Evolutionary conservation across 2,329 filamentous ascomycete species (phyloP).

Genomic region (Phaeosphaeriaceae sp.): DNA sequence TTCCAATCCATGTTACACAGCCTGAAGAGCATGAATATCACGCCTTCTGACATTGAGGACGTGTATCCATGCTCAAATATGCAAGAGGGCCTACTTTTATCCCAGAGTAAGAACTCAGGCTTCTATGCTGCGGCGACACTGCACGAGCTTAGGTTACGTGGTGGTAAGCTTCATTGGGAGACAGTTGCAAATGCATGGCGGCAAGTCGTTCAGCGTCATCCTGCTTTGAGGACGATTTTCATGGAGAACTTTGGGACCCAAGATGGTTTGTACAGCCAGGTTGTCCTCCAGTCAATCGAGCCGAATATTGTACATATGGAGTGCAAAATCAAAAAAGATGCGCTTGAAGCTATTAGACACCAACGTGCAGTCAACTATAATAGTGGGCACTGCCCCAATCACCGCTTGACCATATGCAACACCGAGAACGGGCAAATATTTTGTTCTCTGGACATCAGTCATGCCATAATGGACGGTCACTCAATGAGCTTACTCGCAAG

Average conservation of each 20-base stretch:
- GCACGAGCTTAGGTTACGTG: conserved; percentile 30
- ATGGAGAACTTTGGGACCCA: conserved; percentile 37
- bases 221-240: conserved; percentile 41
- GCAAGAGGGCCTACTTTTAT: conserved; percentile 42
- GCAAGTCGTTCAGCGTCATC: conserved; percentile 36
- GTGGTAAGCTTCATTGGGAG: conserved; percentile 18
- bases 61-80: conserved; percentile 42
- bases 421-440: conserved; percentile 28
- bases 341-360: conserved; percentile 23
- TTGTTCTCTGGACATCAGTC: conserved; percentile 43
- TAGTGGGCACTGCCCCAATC: conserved; percentile 32
- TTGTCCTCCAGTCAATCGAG: conserved; percentile 36
- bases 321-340: conserved; percentile 28
- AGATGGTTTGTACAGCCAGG: conserved; percentile 42
- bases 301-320: conserved; percentile 33
- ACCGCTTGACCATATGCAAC: conserved; percentile 41
- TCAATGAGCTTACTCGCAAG: conserved; percentile 39
- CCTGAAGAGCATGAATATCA: conserved; percentile 47
- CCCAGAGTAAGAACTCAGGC: conserved; percentile 38
- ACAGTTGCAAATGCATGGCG: conserved; percentile 35
- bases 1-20: conserved; percentile 50
- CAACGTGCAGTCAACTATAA: conserved; percentile 34
- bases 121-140: conserved; percentile 42
- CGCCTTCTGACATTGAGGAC: conserved; percentile 50
- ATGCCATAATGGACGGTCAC: conserved; percentile 45